Evolutionary conservation across 345 rosid genomes (phyloP).

Genomic region (Eucalyptus albens): DNA sequence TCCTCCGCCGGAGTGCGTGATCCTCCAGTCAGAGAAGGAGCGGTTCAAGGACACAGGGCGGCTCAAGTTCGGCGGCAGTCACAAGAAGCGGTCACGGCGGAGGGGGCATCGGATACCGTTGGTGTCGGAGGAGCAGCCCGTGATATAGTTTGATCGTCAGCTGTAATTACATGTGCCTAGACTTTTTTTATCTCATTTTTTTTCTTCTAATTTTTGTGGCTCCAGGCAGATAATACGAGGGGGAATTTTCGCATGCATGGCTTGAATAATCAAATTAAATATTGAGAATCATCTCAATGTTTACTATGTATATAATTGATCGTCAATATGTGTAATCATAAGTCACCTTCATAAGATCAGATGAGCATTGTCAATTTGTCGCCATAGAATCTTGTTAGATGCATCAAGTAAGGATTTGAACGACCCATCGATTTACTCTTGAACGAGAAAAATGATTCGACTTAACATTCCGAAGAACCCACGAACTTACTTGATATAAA

Average conservation of each 20-base stretch:
- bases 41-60: constrained; percentile 60
- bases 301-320: not conserved
- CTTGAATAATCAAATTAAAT: not conserved
- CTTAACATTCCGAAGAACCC: not conserved
- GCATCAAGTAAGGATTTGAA: not conserved
- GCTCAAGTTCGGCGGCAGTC: constrained; percentile 65
- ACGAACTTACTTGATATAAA: not conserved
- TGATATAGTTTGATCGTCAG: not conserved
- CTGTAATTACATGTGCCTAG: not conserved
- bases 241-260: not conserved
- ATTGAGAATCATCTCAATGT: not conserved
- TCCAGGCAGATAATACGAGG: not conserved
- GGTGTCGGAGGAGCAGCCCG: not conserved
- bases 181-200: not conserved
- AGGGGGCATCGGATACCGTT: not conserved
- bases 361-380: not conserved
- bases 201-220: not conserved
- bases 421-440: not conserved
- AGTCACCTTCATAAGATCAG: not conserved
- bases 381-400: not conserved
- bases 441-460: not conserved
- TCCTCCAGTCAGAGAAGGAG: constrained; percentile 30
- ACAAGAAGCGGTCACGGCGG: constrained; percentile 16
- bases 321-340: not conserved
- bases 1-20: constrained; percentile 54